Evolutionary conservation across 1,284 basidiomycete genomes (phyloP), one percentile per base, ranked within the genome.

Genomic region (Hypsizygus ulmarius): DNA sequence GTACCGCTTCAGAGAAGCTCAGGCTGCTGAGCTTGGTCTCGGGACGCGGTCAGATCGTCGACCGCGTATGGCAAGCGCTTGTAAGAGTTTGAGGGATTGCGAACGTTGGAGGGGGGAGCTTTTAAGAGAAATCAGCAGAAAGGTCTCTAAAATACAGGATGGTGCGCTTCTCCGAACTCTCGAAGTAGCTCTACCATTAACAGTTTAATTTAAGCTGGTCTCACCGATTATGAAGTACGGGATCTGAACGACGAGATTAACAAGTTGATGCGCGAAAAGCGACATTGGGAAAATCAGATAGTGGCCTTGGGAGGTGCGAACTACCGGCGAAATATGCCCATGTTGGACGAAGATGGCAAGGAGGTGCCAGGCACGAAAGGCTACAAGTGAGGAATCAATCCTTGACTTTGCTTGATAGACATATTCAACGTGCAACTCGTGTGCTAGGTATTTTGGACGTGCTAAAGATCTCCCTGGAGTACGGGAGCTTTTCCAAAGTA

Each of bases 181-280:
- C 30, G 8, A 19, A 45, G 25, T 33, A 42, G 30, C 21, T 8
- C 11, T 15, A 14, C 29, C 35, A 33, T 43, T 41, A 18, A 27
- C 32, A 29, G 15, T 27, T 33, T 29, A 7, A 19, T 15, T 54
- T 35, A 59, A 96, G 93, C 90, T 61, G 90, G 92, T 43, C 67
- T 99, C 64, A 92, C 90, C 19, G 94, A 99, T 69, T 98, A 97
- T 64, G 95, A 98, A 72, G 84, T 97, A 27, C 87, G 96, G 37
- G 96, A 97, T 67, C 65, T 97, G 37, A 99, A 99, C 64, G 96
- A 99, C 67, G 94, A 98, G 65, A 99, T 99, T 62, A 99, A 99
- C 75, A 92, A 88, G 64, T 74, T 97, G 8, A 73, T 99, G 74
- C 79, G 96, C 28, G 96, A 99, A 69, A 98, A 98, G 69, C 71